Conservation (phyloP, 78 protist species). For the Chrysochromulina parva region DNA sequence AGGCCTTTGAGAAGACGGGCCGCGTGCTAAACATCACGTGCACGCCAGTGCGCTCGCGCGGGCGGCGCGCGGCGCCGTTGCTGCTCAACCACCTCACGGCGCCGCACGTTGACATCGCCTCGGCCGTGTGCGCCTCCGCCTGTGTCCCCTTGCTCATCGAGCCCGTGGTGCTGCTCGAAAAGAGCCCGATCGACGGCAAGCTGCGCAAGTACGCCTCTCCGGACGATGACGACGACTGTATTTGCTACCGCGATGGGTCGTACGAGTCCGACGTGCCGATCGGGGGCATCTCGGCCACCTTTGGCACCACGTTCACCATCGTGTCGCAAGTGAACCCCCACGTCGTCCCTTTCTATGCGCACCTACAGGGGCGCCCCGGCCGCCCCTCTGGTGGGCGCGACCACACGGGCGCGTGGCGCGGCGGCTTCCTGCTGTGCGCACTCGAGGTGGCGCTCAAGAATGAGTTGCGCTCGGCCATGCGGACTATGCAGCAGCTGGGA, state of each 20-base stretch:
- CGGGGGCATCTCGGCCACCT: background rate
- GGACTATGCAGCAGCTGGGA: background rate
- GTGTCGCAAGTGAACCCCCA: conserved; percentile 9
- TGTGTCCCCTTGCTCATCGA: conserved; percentile 22
- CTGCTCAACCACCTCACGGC: conserved; percentile 35
- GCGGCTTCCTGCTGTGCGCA: background rate
- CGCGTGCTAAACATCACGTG: conserved; percentile 9
- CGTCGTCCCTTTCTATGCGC: background rate
- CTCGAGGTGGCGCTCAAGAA: background rate
- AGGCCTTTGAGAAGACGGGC: conserved; percentile 38
- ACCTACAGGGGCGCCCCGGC: background rate
- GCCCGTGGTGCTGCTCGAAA: conserved; percentile 21
- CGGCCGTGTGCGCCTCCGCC: conserved; percentile 50
- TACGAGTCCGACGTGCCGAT: conserved; percentile 31
- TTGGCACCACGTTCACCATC: conserved; percentile 37
- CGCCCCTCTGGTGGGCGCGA: background rate
- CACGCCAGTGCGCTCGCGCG: background rate
- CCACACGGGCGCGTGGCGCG: background rate
- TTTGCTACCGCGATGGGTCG: background rate
- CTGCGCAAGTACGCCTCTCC: background rate
- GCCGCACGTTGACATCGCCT: conserved; percentile 40
- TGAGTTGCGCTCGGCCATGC: background rate
- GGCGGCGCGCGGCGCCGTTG: background rate
- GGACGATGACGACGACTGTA: background rate
- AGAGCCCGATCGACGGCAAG: background rate